Base-by-base conservation (phyloP, 768 basidiomycete genomes). In the Rhizopogon vinicolor region DNA sequence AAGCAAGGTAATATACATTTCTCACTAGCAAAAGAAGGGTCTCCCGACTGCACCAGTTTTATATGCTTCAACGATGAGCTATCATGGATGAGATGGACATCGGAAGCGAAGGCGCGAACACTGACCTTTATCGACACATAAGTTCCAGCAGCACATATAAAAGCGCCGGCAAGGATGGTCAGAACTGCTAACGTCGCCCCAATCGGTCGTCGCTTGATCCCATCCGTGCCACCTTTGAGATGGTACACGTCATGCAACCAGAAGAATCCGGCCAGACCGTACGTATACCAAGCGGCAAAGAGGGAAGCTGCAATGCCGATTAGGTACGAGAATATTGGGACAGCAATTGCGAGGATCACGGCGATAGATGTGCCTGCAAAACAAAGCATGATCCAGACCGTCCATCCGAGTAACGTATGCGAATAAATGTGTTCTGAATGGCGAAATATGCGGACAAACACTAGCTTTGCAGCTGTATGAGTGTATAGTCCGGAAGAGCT, bases 281-380 rank as follows among this genome's bases (percentile, higher is more conserved):
- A 81, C 13, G 81, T 82, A 60, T 79, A 83, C 79, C 82, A 82
- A n/a, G 78, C 74, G 7, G 81, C 80, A 57, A 83, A 83, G 19
- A 82, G 68, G 16, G 80, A 70, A 8, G 80, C 81, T 12, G 78
- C 65, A 56, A 83, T 77, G 13, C 81, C 78, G 33, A 80, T 79
- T 39, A 83, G 65, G 59, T 80, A 75, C 19, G 78, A 80, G 60
- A 83, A 81, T 39, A 83, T 80, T 3, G 81, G 81, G 5, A 83
- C 79, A 3, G 78, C 72, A 41, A 75, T 70, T 35, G 78, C 78
- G 48, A 83, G 65, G 19, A 81, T 61, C 62, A 78, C 80, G 1
- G 78, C 77, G 29, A 75, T 58, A 3, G 72, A 67, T 28, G 64
- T 60, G 18, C 55, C 44, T 18, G 53, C 12, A 45, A 79, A 65